Conservation (phyloP, 139 green algal species). For the Picochlorum sp. region DNA sequence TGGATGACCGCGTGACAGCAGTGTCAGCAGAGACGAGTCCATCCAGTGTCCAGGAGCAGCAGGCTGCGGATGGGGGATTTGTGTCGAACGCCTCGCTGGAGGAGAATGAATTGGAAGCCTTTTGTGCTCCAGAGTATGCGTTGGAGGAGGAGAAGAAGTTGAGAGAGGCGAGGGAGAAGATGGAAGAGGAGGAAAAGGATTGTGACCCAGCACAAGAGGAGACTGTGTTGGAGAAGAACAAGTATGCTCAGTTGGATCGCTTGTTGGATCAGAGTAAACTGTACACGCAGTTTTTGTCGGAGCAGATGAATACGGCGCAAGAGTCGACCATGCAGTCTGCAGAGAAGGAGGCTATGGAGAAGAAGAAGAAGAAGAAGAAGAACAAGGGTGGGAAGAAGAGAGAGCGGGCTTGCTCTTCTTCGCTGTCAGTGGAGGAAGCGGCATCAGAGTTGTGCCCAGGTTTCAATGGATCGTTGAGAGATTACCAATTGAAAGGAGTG, state of each 20-base stretch:
- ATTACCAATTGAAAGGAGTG: constrained; percentile 88
- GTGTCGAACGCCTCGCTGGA: constrained; percentile 27
- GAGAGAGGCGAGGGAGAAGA: constrained; percentile 36
- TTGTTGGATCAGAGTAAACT: constrained; percentile 66
- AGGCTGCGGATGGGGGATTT: constrained; percentile 5
- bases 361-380: constrained; percentile 9
- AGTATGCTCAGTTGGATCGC: constrained; percentile 57
- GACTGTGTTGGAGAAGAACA: constrained; percentile 33
- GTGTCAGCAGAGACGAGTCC: neutral
- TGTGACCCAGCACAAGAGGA: too few relatives aligned
- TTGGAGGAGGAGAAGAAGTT: constrained; percentile 56
- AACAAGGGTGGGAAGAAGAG: constrained; percentile 18
- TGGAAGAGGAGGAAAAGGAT: constrained; percentile 15
- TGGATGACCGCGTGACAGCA: neutral
- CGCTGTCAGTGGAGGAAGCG: neutral
- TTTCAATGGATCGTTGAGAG: constrained; percentile 64
- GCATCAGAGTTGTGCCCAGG: constrained; percentile 60
- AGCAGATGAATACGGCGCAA: constrained; percentile 69
- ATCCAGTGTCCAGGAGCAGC: neutral
- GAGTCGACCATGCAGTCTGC: constrained; percentile 10
- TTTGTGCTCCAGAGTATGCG: constrained; percentile 37
- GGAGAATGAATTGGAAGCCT: constrained; percentile 38
- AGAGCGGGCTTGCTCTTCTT: neutral
- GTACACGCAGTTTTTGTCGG: constrained; percentile 79
- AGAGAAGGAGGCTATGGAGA: constrained; percentile 18